Evolutionary conservation across 495 filamentous ascomycete genomes (phyloP).

Genomic region (Elaphomyces granulatus): DNA sequence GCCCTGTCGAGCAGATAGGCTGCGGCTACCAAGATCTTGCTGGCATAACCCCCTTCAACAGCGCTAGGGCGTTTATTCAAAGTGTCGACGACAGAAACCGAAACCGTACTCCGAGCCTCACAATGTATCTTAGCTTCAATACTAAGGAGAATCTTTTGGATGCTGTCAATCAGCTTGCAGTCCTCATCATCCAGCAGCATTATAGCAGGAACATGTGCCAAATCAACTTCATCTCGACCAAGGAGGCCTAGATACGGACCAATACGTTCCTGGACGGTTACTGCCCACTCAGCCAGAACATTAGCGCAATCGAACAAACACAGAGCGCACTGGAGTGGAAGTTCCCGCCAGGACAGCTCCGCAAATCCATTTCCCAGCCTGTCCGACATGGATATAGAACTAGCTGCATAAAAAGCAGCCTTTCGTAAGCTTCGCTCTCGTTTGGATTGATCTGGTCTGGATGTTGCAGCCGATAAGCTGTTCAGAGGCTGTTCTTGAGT

Average conservation of each 20-base stretch:
- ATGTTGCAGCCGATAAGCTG: constrained; percentile 17
- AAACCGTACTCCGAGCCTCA: constrained; percentile 31
- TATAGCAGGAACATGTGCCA: constrained; percentile 61
- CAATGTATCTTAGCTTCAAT: constrained; percentile 68
- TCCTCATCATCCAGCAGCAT: constrained; percentile 92
- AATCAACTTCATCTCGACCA: constrained; percentile 66
- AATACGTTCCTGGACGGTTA: constrained; percentile 87
- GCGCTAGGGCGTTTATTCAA: constrained; percentile 42
- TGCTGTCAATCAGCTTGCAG: constrained; percentile 70
- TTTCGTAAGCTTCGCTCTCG: constrained; percentile 84
- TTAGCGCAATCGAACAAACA: constrained; percentile 95
- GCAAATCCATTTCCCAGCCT: constrained; percentile 78
- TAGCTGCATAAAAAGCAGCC: constrained; percentile 87
- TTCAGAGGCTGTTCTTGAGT: constrained; percentile 27
- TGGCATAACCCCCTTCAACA: constrained; percentile 58
- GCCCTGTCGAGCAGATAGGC: constrained; percentile 83
- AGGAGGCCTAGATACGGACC: constrained; percentile 78
- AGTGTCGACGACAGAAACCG: constrained; percentile 36
- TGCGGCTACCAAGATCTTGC: constrained; percentile 74
- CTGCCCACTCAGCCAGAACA: constrained; percentile 91
- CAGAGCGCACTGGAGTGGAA: constrained; percentile 88
- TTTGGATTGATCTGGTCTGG: constrained; percentile 34
- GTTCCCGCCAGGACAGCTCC: constrained; percentile 69
- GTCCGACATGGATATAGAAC: constrained; percentile 82
- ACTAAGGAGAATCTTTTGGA: constrained; percentile 63